These are phyloP conservation scores for Globisporangium uncinulatum DNA, from an alignment of 352 stramenopile genomes.

Conservation along the genomic window DNA sequence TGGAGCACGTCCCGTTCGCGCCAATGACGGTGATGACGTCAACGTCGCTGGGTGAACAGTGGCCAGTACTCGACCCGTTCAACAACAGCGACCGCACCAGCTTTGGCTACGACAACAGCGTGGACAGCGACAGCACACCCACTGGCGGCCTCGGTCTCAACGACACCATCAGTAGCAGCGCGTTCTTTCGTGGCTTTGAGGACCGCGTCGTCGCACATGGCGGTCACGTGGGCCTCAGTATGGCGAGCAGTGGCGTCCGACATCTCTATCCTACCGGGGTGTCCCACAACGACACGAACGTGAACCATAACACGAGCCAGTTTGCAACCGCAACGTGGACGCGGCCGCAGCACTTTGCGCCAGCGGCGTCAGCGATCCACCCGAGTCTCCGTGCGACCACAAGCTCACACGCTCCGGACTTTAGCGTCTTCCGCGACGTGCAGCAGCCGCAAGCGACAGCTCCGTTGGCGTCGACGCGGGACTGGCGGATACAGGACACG, in stretches of 20 bases:
- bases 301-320: slow-evolving; percentile 1
- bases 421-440: neutral
- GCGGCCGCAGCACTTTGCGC: slow-evolving; percentile 10
- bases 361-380: slow-evolving; percentile 10
- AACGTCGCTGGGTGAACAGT: neutral
- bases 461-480: neutral
- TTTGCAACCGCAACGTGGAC: slow-evolving; percentile 13
- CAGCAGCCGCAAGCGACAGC: neutral
- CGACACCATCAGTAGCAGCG: neutral
- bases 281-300: neutral
- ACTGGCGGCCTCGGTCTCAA: neutral
- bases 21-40: neutral
- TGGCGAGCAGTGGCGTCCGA: neutral
- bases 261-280: neutral
- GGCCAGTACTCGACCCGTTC: slow-evolving; percentile 1
- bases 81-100: neutral
- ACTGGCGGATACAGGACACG: neutral
- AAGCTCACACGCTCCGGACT: neutral
- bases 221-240: no score
- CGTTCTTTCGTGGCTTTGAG: no score
- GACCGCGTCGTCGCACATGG: no score
- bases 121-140: neutral
- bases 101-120: neutral
- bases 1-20: neutral
- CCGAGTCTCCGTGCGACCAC: slow-evolving; percentile 8